phyloP scores from a whole-genome alignment of 2,329 filamentous ascomycete genomes.

The Xylariaceae sp. region DNA sequence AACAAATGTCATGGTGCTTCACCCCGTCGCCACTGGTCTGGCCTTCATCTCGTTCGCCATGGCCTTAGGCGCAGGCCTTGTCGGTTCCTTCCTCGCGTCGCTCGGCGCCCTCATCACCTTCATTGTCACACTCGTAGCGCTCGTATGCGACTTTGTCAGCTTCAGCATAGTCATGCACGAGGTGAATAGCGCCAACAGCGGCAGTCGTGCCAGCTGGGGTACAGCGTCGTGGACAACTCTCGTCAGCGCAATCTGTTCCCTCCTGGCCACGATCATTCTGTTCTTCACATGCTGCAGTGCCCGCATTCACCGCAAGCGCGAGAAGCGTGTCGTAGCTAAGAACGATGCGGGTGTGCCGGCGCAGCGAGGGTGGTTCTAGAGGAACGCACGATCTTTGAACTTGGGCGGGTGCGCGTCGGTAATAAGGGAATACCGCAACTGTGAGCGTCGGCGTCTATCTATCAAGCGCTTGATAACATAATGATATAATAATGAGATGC shows the following conservation, averaged over 20 bases:
- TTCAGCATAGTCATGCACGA: constrained; percentile 32
- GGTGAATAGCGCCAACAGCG: constrained; percentile 17
- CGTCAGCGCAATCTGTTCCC: constrained; percentile 48
- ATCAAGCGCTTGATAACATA: too few relatives aligned
- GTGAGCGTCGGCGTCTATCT: too few relatives aligned
- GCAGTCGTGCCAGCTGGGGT: constrained; percentile 42
- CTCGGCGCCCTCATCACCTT: constrained; percentile 35
- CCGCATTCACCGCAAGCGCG: constrained; percentile 36
- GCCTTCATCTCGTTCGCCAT: constrained; percentile 43
- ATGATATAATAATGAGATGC: too few relatives aligned
- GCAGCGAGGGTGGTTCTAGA: too few relatives aligned
- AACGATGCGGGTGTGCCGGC: too few relatives aligned
- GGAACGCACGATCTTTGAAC: too few relatives aligned
- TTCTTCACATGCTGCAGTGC: constrained; percentile 59
- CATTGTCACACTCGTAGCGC: constrained; percentile 36
- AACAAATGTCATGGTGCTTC: constrained; percentile 42
- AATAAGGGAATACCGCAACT: too few relatives aligned
- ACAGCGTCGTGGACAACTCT: constrained; percentile 57
- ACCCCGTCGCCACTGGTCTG: constrained; percentile 24
- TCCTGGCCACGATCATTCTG: constrained; percentile 53
- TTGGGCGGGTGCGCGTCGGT: too few relatives aligned
- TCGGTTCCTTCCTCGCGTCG: constrained; percentile 37
- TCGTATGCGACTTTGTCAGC: constrained; percentile 40
- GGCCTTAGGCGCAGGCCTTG: constrained; percentile 37
- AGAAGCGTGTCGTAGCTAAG: constrained; percentile 8